Evolutionary conservation across 495 filamentous ascomycete genomes (phyloP), one percentile per base, ranked within the genome.

Genomic region (Penicillium steckii): DNA sequence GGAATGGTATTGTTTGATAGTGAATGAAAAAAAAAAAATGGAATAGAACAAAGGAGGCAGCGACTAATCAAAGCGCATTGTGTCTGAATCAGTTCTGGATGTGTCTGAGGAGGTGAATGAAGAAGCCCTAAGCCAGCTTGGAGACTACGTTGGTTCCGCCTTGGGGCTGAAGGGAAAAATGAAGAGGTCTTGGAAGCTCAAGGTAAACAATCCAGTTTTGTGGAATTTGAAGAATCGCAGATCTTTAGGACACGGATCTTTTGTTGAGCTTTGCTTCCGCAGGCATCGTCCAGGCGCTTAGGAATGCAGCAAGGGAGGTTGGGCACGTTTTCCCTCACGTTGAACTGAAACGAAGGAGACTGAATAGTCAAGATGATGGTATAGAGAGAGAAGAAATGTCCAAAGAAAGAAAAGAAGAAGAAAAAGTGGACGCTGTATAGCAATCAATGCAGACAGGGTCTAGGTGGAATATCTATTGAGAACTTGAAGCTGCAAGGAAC

Each of bases 201-300:
- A n/a, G n/a, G n/a, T n/a, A 21, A 52, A 49, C 44, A 42, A 32
- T 44, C 17, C 18, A 15, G 1, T 41, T 29, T 37, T 41, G 18
- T 50, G 41, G 45, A 56, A 52, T 52, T 27, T 21, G 35, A 44
- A 25, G 25, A 29, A 40, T 27, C 7, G 44, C 27, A 32, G 46
- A 53, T 46, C 29, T 19, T 10, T 41, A 41, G 15, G 13, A 29
- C 33, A 46, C 37, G 40, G 40, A 51, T 57, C 29, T 57, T 17
- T 23, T 25, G 50, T 53, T 60, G 53, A 45, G 42, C 29, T 33
- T 29, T 21, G 32, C 15, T 45, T 35, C n/a, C 29, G 12, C 37
- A 50, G 57, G 57, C 57, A 60, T 60, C 53, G 57, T 57, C 57
- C 42, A 53, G 57, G 53, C 19, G 37, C 38, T 30, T n/a, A 38